Evolutionary conservation across 202 grass and related monocot genomes (phyloP).

Genomic region (Zoysia matrella): DNA sequence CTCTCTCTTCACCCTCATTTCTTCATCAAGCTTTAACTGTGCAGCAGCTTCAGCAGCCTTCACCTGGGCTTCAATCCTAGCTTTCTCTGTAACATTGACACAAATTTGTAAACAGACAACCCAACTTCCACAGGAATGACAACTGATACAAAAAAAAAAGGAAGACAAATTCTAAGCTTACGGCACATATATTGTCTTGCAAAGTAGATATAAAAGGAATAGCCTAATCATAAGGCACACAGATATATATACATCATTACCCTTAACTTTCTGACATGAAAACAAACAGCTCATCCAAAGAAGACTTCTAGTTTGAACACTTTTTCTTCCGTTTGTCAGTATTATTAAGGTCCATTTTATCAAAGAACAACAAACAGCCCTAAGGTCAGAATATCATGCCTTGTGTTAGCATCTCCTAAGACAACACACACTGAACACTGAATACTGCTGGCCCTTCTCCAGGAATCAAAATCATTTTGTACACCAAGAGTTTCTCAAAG

Average conservation of each 20-base stretch:
- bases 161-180: too few relatives aligned
- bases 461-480: neutral
- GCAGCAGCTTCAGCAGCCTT: conserved; percentile 76
- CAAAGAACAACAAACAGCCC: neutral
- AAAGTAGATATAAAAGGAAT: too few relatives aligned
- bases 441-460: conserved; percentile 10
- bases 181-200: too few relatives aligned
- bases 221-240: too few relatives aligned
- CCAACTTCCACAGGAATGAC: too few relatives aligned
- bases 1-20: conserved; percentile 73
- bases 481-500: neutral
- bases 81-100: conserved; percentile 64
- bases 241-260: neutral
- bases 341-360: too few relatives aligned
- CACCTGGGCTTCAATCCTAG: conserved; percentile 83
- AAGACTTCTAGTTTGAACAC: too few relatives aligned
- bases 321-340: too few relatives aligned
- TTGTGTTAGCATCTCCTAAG: neutral
- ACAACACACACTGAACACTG: neutral
- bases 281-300: too few relatives aligned
- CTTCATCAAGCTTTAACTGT: conserved; percentile 62
- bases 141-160: too few relatives aligned
- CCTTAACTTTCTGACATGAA: neutral
- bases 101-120: neutral
- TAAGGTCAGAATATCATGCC: neutral